Evolutionary conservation across 1,284 basidiomycete species (phyloP), one percentile per base, ranked within the genome.

Genomic region (Marasmius tenuissimus): DNA sequence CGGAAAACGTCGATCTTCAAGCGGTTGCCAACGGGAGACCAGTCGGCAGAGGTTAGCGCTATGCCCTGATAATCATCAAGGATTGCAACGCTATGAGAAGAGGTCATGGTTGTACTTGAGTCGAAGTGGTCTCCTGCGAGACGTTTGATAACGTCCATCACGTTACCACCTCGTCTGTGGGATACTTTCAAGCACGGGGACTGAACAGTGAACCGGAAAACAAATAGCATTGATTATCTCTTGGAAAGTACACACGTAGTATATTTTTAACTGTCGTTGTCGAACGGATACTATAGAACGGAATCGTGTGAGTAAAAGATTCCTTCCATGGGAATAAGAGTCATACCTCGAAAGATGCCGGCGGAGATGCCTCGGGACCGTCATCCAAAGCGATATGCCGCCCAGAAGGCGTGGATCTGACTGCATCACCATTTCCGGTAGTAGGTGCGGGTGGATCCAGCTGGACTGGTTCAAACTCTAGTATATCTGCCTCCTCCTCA

Each of bases 311-410:
- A 63, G 63, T 62, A 42, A 63, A 55, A 16, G 37, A 61, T 52
- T 54, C 50, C 54, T 35, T 49, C 37, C 35, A 42, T 49, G 61
- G 40, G 57, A 18, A 59, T 33, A 14, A 33, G 61, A 49, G 37
- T 78, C 87, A 59, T 68, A 92, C 91, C 86, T 94, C 91, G 69
- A 94, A 94, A 22, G 88, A 73, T 70, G 82, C 83, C 66, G 94
- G 94, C 22, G 87, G 84, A 51, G 86, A 87, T n/a, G 88, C 89
- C 71, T 96, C 94, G 22, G 87, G 85, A 69, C 77, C 85, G 67
- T 91, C 88, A 65, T 91, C 88, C 57, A 92, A 74, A 8, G 87
- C 79, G 60, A 91, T 87, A 68, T 89, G 82, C 48, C 75, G 76
- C 16, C 74, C 78, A 22, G 75, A 71, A 4, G 74, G 70, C 14